Percentiles rank a stretch among this genome's conserved stretches.
Evolutionary conservation across 164 flowering plant species (phyloP).

Genomic region (Dillenia turbinata): DNA sequence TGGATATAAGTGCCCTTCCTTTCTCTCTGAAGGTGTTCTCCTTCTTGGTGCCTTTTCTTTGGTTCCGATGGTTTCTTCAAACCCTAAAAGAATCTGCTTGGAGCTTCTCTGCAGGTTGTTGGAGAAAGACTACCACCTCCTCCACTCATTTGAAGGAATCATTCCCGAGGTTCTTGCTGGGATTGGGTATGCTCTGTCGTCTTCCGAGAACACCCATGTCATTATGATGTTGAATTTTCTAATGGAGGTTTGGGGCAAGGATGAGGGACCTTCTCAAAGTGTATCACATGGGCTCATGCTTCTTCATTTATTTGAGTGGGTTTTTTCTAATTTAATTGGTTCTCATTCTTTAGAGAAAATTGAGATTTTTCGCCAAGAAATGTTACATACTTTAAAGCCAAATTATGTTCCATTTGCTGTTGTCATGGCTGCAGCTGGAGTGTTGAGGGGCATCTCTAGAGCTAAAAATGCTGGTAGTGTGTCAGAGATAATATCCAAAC

Average conservation of each 20-base stretch:
- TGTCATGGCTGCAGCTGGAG: slow-evolving; percentile 79
- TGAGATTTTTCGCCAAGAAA: slow-evolving; percentile 23
- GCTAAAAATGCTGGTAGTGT: slow-evolving; percentile 19
- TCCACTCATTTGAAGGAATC: slow-evolving; percentile 23
- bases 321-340: slow-evolving; percentile 42
- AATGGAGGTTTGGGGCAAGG: slow-evolving; percentile 52
- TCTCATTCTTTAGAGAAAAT: slow-evolving; percentile 35
- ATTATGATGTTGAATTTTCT: slow-evolving; percentile 38
- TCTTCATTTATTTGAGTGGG: slow-evolving; percentile 85
- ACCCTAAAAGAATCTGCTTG: slow-evolving; percentile 46
- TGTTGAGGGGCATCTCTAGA: slow-evolving; percentile 51
- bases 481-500: slow-evolving; percentile 19
- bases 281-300: slow-evolving; percentile 62
- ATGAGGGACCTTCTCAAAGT: slow-evolving; percentile 28
- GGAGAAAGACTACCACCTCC: slow-evolving; percentile 29
- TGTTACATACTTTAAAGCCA: slow-evolving; percentile 20
- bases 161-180: slow-evolving; percentile 74
- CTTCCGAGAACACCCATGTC: slow-evolving; percentile 34
- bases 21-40: slow-evolving; percentile 43
- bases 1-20: slow-evolving; percentile 10
- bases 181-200: slow-evolving; percentile 75
- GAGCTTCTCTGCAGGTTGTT: slow-evolving; percentile 54
- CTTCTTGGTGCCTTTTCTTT: slow-evolving; percentile 64
- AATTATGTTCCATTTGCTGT: slow-evolving; percentile 42
- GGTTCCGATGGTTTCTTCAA: slow-evolving; percentile 37